Percentiles rank a stretch among this genome's conserved stretches.
Evolutionary conservation across 2,329 filamentous ascomycete species (phyloP).

Genomic region (Didymella glomerata): DNA sequence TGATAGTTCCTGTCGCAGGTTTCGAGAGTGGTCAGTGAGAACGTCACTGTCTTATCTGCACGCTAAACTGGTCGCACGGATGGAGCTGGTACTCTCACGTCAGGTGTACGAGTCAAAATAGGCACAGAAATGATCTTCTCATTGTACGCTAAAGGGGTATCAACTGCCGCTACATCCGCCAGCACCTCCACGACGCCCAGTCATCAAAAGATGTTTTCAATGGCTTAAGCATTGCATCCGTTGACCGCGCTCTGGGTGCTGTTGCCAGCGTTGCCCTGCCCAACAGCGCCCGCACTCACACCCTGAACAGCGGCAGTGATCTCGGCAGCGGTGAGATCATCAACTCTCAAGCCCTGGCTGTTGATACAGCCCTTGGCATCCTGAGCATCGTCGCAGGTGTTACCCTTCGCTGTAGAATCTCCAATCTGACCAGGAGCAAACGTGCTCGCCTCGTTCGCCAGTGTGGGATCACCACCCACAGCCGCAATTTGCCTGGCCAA

Average conservation of each 20-base stretch:
- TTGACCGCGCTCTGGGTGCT: constrained; percentile 2
- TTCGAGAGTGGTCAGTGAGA: background rate
- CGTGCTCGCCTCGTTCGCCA: constrained; percentile 69
- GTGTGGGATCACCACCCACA: constrained; percentile 68
- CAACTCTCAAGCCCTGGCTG: constrained; percentile 60
- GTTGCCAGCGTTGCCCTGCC: constrained; percentile 9
- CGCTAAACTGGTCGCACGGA: background rate
- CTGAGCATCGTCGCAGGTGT: constrained; percentile 60
- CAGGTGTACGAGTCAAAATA: background rate
- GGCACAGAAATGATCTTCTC: background rate
- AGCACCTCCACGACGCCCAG: background rate
- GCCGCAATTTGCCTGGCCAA: constrained; percentile 67
- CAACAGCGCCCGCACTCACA: constrained; percentile 30
- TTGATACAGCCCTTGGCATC: constrained; percentile 65
- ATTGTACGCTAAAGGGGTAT: background rate
- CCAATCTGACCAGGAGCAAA: constrained; percentile 68
- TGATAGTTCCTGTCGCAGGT: background rate
- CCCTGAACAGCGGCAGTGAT: constrained; percentile 59
- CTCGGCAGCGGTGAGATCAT: constrained; percentile 63
- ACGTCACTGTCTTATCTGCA: background rate
- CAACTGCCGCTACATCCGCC: background rate
- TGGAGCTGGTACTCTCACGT: background rate
- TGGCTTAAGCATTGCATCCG: background rate
- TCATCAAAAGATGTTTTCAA: too few relatives aligned
- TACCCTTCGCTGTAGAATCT: constrained; percentile 61